Evolutionary conservation across 2,329 filamentous ascomycete genomes (phyloP).

Genomic region (Pestalotiopsis sp.): DNA sequence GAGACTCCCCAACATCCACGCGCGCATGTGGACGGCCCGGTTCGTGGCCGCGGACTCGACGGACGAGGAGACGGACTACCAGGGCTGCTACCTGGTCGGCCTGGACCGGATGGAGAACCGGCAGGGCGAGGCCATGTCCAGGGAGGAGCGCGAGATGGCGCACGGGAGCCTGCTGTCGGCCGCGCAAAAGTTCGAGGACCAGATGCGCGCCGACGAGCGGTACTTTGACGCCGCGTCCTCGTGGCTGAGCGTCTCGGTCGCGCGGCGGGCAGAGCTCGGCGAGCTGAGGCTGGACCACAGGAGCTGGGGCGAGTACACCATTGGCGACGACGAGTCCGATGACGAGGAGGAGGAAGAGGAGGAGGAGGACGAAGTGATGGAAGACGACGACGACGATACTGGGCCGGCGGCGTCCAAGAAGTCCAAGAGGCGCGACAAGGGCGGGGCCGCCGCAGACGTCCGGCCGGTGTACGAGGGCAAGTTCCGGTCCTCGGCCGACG

Average conservation of each 20-base stretch:
- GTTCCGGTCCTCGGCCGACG: constrained; percentile 58
- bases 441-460: background rate
- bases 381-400: constrained; percentile 29
- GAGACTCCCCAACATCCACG: constrained; percentile 50
- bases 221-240: constrained; percentile 51
- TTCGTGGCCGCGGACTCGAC: constrained; percentile 44
- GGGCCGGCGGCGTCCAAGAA: constrained; percentile 13
- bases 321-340: constrained; percentile 36
- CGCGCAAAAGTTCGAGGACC: constrained; percentile 49
- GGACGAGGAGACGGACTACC: constrained; percentile 46
- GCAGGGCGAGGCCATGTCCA: constrained; percentile 25
- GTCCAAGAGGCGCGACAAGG: constrained; percentile 20
- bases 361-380: constrained; percentile 38
- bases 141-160: constrained; percentile 43
- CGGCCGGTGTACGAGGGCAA: constrained; percentile 40
- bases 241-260: constrained; percentile 48
- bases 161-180: constrained; percentile 45
- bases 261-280: constrained; percentile 39
- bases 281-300: constrained; percentile 46
- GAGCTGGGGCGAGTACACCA: constrained; percentile 50
- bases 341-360: constrained; percentile 37
- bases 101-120: constrained; percentile 40
- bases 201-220: constrained; percentile 45
- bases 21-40: constrained; percentile 64
- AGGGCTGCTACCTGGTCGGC: constrained; percentile 64